These are phyloP conservation scores for Gentiana straminea DNA, from an alignment of 257 asterid species.

Conservation along the genomic window DNA sequence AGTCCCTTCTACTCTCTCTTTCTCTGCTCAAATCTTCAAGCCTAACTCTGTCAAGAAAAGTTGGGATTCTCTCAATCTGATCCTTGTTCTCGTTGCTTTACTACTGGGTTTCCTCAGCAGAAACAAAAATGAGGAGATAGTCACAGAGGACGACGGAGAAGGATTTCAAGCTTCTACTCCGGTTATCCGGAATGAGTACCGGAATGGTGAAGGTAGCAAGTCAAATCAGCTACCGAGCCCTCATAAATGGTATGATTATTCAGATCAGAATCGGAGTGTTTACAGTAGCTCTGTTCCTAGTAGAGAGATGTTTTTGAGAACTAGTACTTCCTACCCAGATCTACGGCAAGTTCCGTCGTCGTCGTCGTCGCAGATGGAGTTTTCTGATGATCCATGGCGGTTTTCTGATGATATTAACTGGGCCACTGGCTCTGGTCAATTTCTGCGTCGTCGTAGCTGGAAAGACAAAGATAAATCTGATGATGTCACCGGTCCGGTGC, in stretches of 20 bases:
- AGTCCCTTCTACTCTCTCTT: conserved; percentile 44
- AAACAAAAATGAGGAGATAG: conserved; percentile 40
- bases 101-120: conserved; percentile 72
- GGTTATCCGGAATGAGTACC: conserved; percentile 14
- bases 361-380: conserved; percentile 33
- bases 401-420: conserved; percentile 45
- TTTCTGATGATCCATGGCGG: conserved; percentile 32
- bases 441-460: conserved; percentile 61
- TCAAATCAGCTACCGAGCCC: conserved; percentile 11
- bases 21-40: conserved; percentile 41
- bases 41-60: conserved; percentile 66
- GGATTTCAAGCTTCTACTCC: conserved; percentile 20
- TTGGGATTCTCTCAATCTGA: conserved; percentile 76
- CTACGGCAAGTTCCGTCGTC: conserved; percentile 41
- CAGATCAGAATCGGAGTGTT: conserved; percentile 14
- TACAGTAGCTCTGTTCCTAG: neutral
- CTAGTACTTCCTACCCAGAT: conserved; percentile 75
- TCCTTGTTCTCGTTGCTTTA: conserved; percentile 63
- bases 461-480: conserved; percentile 28
- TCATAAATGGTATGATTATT: conserved; percentile 13
- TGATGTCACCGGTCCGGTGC: conserved; percentile 16
- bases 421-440: conserved; percentile 24
- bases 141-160: conserved; percentile 17
- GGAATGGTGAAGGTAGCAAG: conserved; percentile 11
- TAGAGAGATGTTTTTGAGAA: conserved; percentile 33